Evolutionary conservation across 345 rosid genomes (phyloP).

Genomic region (Linum lewisii): DNA sequence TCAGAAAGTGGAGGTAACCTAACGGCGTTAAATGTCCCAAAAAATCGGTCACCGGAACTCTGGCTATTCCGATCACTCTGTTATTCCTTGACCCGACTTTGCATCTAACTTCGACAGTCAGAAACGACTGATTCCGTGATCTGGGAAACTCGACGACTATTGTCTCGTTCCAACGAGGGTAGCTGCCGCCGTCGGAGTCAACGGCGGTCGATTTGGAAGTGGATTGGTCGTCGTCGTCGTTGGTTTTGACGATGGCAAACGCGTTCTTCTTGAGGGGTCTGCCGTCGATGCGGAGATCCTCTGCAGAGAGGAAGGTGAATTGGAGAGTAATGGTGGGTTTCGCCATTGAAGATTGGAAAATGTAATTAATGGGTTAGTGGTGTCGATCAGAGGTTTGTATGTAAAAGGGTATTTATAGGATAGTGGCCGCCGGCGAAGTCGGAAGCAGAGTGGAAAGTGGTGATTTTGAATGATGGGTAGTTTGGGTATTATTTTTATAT

Average conservation of each 20-base stretch:
- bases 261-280: conserved; percentile 13
- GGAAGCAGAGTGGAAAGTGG: too few relatives aligned
- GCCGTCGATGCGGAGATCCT: conserved; percentile 14
- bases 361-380: too few relatives aligned
- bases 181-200: conserved; percentile 11
- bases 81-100: neutral
- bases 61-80: conserved; percentile 13
- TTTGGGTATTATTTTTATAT: too few relatives aligned
- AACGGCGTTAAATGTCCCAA: conserved; percentile 15
- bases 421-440: too few relatives aligned
- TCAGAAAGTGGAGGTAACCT: conserved; percentile 18
- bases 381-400: too few relatives aligned
- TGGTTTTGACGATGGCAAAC: conserved; percentile 11
- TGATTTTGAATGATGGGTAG: too few relatives aligned
- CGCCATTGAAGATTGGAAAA: too few relatives aligned
- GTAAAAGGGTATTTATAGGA: too few relatives aligned
- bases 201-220: conserved; percentile 8
- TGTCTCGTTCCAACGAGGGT: conserved; percentile 18
- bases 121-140: neutral
- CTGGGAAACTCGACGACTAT: conserved; percentile 12
- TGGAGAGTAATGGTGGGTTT: neutral
- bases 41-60: conserved; percentile 22
- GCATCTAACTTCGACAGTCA: conserved; percentile 15
- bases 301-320: conserved; percentile 16
- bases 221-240: too few relatives aligned